phyloP scores from a whole-genome alignment of 192 early-diverging fungal species.

The Linnemannia hyalina region DNA sequence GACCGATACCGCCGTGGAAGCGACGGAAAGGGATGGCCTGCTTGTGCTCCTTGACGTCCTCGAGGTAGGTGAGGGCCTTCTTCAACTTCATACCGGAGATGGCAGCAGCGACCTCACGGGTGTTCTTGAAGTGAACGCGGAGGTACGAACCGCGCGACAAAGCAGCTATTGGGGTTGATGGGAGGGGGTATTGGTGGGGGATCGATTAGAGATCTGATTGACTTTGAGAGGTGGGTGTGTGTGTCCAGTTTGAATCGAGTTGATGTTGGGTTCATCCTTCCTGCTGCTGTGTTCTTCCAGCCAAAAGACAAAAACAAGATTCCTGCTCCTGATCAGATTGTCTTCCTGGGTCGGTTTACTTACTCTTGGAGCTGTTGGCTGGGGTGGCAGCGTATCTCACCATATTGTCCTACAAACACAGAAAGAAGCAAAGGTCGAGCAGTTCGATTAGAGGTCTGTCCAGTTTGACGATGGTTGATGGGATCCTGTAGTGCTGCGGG shows the following conservation, averaged over 20 bases:
- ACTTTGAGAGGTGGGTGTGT: background rate
- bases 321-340: conserved; percentile 12
- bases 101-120: conserved; percentile 94
- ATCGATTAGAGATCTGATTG: conserved; percentile 11
- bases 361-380: conserved; percentile 77
- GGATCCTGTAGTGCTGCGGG: background rate
- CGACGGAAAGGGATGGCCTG: conserved; percentile 97
- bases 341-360: conserved; percentile 12
- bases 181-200: background rate
- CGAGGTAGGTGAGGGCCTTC: conserved; percentile 93
- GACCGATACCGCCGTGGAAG: conserved; percentile 97
- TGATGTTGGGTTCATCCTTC: background rate
- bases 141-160: conserved; percentile 94
- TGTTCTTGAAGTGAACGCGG: conserved; percentile 98
- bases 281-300: background rate
- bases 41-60: conserved; percentile 97
- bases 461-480: background rate
- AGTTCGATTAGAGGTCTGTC: conserved; percentile 16
- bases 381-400: conserved; percentile 80
- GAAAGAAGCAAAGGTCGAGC: background rate
- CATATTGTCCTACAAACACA: conserved; percentile 58
- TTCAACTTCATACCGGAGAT: conserved; percentile 92
- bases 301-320: background rate
- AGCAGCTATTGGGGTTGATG: conserved; percentile 67
- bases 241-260: background rate